These are phyloP conservation scores for Chalciporus sphaerocephalus DNA, from an alignment of 768 basidiomycete genomes.

Conservation along the genomic window DNA sequence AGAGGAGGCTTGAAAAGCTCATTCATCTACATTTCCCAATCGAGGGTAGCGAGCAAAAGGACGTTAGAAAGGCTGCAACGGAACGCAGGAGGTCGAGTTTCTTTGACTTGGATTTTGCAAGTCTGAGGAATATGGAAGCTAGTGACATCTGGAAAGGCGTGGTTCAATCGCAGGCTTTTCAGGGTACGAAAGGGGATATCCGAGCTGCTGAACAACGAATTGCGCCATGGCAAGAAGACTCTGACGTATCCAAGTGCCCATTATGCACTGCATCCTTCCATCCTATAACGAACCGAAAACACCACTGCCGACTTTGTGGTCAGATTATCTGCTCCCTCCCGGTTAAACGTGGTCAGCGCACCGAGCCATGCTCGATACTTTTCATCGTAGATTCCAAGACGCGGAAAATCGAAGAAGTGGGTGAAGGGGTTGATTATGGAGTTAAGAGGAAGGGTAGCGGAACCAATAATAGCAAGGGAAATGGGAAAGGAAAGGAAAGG, in stretches of 20 bases:
- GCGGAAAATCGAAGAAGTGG: conserved; percentile 77
- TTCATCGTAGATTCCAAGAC: conserved; percentile 83
- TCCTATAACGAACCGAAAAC: conserved; percentile 87
- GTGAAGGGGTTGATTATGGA: conserved; percentile 81
- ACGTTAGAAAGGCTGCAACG: conserved; percentile 1
- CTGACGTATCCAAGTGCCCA: conserved; percentile 71
- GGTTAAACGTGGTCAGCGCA: conserved; percentile 64
- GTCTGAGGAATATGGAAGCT: conserved; percentile 58
- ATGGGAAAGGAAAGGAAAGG: conserved; percentile 34
- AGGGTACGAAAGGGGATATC: conserved; percentile 55
- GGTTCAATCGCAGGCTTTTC: conserved; percentile 38
- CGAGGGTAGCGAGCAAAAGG: conserved; percentile 12
- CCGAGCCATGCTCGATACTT: conserved; percentile 67
- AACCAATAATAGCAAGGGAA: conserved; percentile 4
- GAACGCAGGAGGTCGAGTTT: conserved; percentile 57
- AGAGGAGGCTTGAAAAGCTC: conserved; percentile 85
- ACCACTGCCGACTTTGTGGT: conserved; percentile 94
- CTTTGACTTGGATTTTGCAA: conserved; percentile 63
- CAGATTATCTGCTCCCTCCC: conserved; percentile 88
- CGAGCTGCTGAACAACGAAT: conserved; percentile 86
- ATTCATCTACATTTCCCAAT: conserved; percentile 64
- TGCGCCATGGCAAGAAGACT: conserved; percentile 92
- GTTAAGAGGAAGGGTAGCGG: conserved; percentile 47
- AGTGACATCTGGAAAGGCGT: conserved; percentile 70
- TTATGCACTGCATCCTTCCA: conserved; percentile 84